A percentile compares a stretch with the other conserved stretches of the same genome.
phyloP scores from a whole-genome alignment of 345 rosid species.

The Arabidopsis suecica region DNA sequence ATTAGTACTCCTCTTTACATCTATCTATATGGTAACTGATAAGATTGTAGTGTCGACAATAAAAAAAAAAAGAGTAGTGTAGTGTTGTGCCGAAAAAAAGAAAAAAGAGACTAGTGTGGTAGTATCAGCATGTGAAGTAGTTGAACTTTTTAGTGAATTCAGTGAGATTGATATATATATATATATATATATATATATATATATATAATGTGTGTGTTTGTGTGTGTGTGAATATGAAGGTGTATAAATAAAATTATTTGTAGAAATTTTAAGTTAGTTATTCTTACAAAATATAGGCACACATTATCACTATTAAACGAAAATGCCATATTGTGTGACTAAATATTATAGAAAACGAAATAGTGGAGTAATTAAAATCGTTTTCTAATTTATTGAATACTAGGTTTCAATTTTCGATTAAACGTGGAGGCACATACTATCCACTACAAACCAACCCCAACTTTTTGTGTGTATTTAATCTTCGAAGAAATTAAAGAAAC shows the following conservation, averaged over 20 bases:
- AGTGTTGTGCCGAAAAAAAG: neutral
- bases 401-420: slow-evolving; percentile 4
- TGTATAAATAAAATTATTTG: too few relatives aligned
- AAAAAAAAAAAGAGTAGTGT: neutral
- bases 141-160: slow-evolving; percentile 27
- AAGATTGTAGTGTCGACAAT: slow-evolving; percentile 14
- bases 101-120: slow-evolving; percentile 6
- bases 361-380: neutral
- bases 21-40: neutral
- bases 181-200: too few relatives aligned
- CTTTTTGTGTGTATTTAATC: slow-evolving; percentile 7
- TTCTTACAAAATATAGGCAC: too few relatives aligned
- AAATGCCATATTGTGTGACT: neutral
- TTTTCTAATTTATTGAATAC: neutral
- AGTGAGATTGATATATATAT: slow-evolving; percentile 6
- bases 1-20: slow-evolving; percentile 39
- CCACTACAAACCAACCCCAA: slow-evolving; percentile 50
- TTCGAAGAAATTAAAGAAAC: neutral
- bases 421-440: slow-evolving; percentile 27
- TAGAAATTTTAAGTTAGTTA: too few relatives aligned
- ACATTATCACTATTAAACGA: too few relatives aligned
- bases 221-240: too few relatives aligned
- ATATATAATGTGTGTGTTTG: too few relatives aligned
- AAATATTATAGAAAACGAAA: neutral
- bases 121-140: slow-evolving; percentile 34